phyloP scores from a whole-genome alignment of 2,329 filamentous ascomycete genomes.

The Amylocarpus encephaloides region DNA sequence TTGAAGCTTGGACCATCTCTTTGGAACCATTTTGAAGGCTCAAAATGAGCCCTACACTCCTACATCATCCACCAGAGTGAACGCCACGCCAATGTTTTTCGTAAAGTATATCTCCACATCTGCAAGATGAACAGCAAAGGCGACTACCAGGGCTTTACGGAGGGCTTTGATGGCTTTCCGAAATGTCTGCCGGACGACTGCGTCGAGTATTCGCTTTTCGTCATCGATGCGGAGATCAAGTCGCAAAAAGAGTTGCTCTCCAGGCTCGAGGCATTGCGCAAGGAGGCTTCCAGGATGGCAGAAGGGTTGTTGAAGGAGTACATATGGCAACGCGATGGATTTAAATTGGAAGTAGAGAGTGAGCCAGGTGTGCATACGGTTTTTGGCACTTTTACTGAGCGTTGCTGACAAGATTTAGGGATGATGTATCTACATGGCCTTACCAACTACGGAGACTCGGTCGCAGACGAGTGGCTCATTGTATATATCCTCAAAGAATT shows the following conservation, averaged over 20 bases:
- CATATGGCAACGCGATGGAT: conserved; percentile 88
- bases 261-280: conserved; percentile 66
- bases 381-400: background rate
- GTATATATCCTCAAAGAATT: conserved; percentile 83
- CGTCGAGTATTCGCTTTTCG: conserved; percentile 76
- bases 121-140: conserved; percentile 39
- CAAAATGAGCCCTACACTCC: too few relatives aligned
- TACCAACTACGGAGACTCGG: conserved; percentile 86
- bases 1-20: background rate
- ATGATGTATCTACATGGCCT: conserved; percentile 63
- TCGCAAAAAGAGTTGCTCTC: conserved; percentile 50
- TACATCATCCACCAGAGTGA: too few relatives aligned
- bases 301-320: conserved; percentile 69
- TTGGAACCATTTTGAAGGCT: too few relatives aligned
- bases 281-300: conserved; percentile 56
- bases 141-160: conserved; percentile 59
- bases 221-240: conserved; percentile 53
- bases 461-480: conserved; percentile 96
- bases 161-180: conserved; percentile 52
- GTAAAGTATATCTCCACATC: background rate
- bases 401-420: conserved; percentile 31
- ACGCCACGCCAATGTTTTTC: background rate
- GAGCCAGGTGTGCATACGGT: conserved; percentile 42
- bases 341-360: conserved; percentile 56
- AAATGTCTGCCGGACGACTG: conserved; percentile 73